Base-by-base conservation (phyloP, 495 filamentous ascomycete species). In the Hamigera avellanea region DNA sequence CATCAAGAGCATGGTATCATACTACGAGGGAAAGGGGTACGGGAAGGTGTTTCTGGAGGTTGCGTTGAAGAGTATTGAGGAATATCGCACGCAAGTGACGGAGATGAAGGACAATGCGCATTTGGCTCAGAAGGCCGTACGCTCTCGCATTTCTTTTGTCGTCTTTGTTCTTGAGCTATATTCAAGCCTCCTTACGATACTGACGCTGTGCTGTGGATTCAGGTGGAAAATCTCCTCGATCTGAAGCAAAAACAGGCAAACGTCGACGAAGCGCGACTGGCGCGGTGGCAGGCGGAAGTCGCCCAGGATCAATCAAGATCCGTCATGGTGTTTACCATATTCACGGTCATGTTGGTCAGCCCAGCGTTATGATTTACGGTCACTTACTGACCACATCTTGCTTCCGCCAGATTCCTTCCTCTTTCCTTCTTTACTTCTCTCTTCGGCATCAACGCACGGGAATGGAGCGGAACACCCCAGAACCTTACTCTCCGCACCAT, bases 201-300 rank as follows among this genome's bases (percentile, higher is more conserved):
- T n/a, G n/a, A n/a, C n/a, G n/a, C n/a, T n/a, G n/a, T n/a, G n/a
- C n/a, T n/a, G n/a, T n/a, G n/a, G n/a, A n/a, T 30, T 1, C 38
- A 77, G 68, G 79, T 75, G 36, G 73, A 79, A 41, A 78, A 78
- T 25, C 65, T 81, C 8, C 66, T 81, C 7, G 75, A 81, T 49
- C 73, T 82, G 54, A 76, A 76, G 32, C 76, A 81, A 37, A 76
- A 78, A 19, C 77, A 82, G 40, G 76, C 76, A 1, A 77, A 81
- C 41, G 73, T 81, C 1, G 74, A 80, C 45, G 77, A 82, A 40
- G 72, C 76, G 6, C 73, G 75, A 26, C 69, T 76, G 52, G 75
- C 77, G 1, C 64, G 78, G 1, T 58, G 75, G 40, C 73, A 80
- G 38, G 72, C 75, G 5, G 73, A 80, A 39, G 70, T 79, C 0